phyloP scores from a whole-genome alignment of 345 rosid genomes.

The Isatis tinctoria region DNA sequence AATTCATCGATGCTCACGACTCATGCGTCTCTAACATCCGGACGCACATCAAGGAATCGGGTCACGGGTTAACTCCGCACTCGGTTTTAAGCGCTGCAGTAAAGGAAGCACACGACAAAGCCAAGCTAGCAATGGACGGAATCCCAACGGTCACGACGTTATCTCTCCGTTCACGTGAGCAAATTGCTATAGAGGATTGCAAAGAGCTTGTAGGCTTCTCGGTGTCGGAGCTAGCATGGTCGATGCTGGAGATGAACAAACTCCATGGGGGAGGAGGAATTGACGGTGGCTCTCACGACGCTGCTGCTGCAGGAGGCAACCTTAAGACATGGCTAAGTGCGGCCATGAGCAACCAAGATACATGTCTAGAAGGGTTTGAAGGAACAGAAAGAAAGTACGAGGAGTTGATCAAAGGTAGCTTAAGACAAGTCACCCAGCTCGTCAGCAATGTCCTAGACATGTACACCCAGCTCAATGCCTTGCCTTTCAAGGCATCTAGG shows the following conservation, averaged over 20 bases:
- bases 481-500: conserved; percentile 57
- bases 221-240: conserved; percentile 91
- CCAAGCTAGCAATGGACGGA: conserved; percentile 47
- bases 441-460: conserved; percentile 49
- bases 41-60: conserved; percentile 32
- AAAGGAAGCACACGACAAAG: conserved; percentile 57
- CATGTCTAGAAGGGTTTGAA: conserved; percentile 89
- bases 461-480: conserved; percentile 55
- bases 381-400: conserved; percentile 68
- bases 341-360: conserved; percentile 85
- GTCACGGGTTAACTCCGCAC: conserved; percentile 33
- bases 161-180: conserved; percentile 66
- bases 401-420: conserved; percentile 58
- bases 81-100: conserved; percentile 64
- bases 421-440: conserved; percentile 78
- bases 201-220: conserved; percentile 90
- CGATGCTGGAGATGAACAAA: conserved; percentile 63
- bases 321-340: conserved; percentile 87
- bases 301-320: conserved; percentile 49
- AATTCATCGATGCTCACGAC: conserved; percentile 39
- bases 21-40: conserved; percentile 48
- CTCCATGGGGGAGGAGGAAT: conserved; percentile 45
- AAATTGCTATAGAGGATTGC: conserved; percentile 82
- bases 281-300: conserved; percentile 31
- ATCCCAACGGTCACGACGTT: conserved; percentile 54